Base-by-base conservation (phyloP, 1,284 basidiomycete species). In the Ceratobasidium sp. region DNA sequence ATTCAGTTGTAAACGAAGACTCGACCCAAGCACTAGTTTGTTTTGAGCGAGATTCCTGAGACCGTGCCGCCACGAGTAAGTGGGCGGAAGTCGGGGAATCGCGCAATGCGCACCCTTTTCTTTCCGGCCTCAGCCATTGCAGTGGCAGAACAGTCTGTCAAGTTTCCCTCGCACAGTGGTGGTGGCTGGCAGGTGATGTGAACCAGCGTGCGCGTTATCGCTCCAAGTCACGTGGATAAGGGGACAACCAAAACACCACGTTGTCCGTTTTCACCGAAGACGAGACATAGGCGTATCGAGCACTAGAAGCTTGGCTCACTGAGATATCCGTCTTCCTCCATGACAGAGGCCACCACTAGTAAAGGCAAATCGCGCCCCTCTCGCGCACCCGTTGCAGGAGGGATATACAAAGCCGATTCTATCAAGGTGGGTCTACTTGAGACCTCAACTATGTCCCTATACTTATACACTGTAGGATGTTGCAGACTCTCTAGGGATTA, bases 401-500 rank as follows among this genome's bases (percentile, higher is more conserved):
- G 64, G 28, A 40, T 67, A 42, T 67, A 67, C n/a, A 56, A 51
- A 56, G 53, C 53, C 36, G 64, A 67, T 56, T 67, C 64, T 40
- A 38, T 67, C 49, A 67, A 67, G 25, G 64, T 67, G 28, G 44
- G 53, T n/a, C 8, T 18, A 18, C 23, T 30, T 28, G 30, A 40
- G 21, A 56, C 14, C 23, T 18, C 12, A 18, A 33, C 25, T 14
- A 5, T 14, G 8, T 23, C 28, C 23, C 11, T 18, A 12, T 16
- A 28, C 46, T 67, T 54, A 53, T 38, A 51, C 5, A 8, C 18
- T 16, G 14, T 25, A 96, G 95, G 96, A 98, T 83, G 91, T 93
- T 59, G 95, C 97, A 54, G 95, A 98, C 77, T 91, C 92, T 0
- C 81, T 98, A 36, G 90, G 91, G 60, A 89, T 98, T 73, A 83